Evolutionary conservation across 306 rosid species (phyloP), one percentile per base, ranked within the genome.

Genomic region (Cicer bijugum): DNA sequence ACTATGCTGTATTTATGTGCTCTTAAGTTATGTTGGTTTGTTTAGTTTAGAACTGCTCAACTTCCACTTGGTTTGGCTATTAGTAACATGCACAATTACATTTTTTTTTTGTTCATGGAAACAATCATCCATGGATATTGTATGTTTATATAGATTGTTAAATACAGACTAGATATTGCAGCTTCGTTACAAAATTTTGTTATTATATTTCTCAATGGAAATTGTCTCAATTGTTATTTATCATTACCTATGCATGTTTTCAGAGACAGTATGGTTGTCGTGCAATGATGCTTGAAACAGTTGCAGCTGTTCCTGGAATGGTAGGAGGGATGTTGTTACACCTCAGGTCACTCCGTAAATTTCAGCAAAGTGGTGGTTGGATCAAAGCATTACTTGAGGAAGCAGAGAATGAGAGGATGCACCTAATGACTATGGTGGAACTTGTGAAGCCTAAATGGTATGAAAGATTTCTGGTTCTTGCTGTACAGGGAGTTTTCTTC

Each of bases 401-500:
- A 79, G 96, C 96, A 55, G 96, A 90, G 85, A 90, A 90, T 59
- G 96, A 88, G 83, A 86, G 96, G 73, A 88, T 90, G 96, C 96
- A 90, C 78, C 75, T 90, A 42, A 90, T 88, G 96, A 90, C 96
- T 0, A 88, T 90, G 93, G 85, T 85, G 76, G 96, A 90, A 80
- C 88, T 90, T 2, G 96, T 90, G 71, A 77, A 88, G 44, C 96
- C 96, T 4, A 78, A 12, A 4, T 90, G 96, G 96, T 82, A 88
- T 43, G 96, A 90, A 77, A 81, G 96, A 48, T 76, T 88, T 6
- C 78, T 90, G 66, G 90, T 90, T 67, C 89, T 90, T 19, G 14
- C 87, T 7, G 96, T 87, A n/a, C 96, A 90, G 80, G 96, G 96
- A 76, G 93, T 88, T 47, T 90, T 88, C 90, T 90, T 90, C 84